These are phyloP conservation scores for Zalaria obscura DNA, from an alignment of 2,329 filamentous ascomycete species.

Conservation along the genomic window DNA sequence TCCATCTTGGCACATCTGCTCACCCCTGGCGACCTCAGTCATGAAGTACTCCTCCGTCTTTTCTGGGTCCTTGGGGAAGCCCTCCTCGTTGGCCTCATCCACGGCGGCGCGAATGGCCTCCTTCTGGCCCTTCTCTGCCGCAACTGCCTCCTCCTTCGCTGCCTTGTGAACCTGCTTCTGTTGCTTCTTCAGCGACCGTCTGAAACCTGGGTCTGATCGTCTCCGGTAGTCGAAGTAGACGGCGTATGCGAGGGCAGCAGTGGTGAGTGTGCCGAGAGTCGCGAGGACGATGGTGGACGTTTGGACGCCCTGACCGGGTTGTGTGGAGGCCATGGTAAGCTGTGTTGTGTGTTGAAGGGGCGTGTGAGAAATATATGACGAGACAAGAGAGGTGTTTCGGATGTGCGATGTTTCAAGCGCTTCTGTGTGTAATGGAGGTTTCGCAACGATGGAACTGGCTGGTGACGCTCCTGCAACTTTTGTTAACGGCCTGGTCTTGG, in stretches of 20 bases:
- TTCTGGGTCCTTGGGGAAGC: constrained; percentile 79
- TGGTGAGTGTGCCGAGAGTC: constrained; percentile 42
- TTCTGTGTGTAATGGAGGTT: too few species aligned
- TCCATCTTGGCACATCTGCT: constrained; percentile 65
- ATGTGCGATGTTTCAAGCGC: too few species aligned
- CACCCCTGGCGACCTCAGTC: constrained; percentile 81
- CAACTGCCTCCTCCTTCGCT: constrained; percentile 58
- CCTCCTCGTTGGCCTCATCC: constrained; percentile 73
- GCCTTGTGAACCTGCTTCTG: constrained; percentile 57
- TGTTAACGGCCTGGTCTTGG: too few species aligned
- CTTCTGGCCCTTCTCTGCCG: constrained; percentile 51
- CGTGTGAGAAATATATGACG: too few species aligned
- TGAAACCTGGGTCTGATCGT: constrained; percentile 49
- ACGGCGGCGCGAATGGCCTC: constrained; percentile 62
- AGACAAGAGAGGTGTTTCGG: too few species aligned
- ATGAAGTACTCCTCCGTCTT: constrained; percentile 96
- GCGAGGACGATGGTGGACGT: constrained; percentile 44
- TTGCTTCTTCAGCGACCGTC: constrained; percentile 54
- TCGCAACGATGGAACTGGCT: too few species aligned
- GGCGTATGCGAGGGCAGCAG: constrained; percentile 48
- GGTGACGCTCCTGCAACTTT: too few species aligned
- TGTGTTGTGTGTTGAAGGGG: too few species aligned
- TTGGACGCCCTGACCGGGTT: constrained; percentile 26
- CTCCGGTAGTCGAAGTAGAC: constrained; percentile 53
- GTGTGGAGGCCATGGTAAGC: constrained; percentile 18